These are phyloP conservation scores for Trichoderma atroviride DNA, from an alignment of 2,329 filamentous ascomycete species.

Conservation along the genomic window DNA sequence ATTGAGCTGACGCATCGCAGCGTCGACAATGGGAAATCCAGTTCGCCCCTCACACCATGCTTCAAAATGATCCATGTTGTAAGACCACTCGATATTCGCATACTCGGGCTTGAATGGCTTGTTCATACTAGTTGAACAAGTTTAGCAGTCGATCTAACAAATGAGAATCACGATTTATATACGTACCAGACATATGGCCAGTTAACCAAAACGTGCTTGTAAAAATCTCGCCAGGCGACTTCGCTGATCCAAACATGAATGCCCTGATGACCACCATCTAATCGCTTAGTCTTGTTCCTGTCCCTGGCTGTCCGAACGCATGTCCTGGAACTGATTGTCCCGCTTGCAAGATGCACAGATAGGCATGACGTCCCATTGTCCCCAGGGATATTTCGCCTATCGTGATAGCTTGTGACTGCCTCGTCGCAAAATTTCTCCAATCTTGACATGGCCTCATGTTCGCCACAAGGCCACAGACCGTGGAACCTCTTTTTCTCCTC, in stretches of 20 bases:
- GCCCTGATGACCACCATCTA: constrained; percentile 68
- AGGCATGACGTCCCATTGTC: constrained; percentile 66
- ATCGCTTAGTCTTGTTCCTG: constrained; percentile 62
- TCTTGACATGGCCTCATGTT: constrained; percentile 68
- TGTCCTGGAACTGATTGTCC: constrained; percentile 69
- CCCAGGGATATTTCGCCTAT: constrained; percentile 67
- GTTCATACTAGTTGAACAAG: constrained; percentile 49
- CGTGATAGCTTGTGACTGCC: constrained; percentile 63
- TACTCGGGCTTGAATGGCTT: constrained; percentile 78
- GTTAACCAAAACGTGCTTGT: constrained; percentile 79
- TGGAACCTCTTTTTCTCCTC: constrained; percentile 62
- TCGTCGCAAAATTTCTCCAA: constrained; percentile 69
- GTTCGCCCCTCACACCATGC: constrained; percentile 76
- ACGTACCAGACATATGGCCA: constrained; percentile 80
- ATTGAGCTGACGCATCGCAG: constrained; percentile 78
- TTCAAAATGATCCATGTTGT: constrained; percentile 67
- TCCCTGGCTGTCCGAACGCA: constrained; percentile 66
- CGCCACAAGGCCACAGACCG: constrained; percentile 72
- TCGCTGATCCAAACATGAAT: constrained; percentile 78
- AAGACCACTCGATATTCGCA: constrained; percentile 81
- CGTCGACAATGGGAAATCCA: constrained; percentile 82
- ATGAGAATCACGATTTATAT: not conserved
- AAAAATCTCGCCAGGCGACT: constrained; percentile 85
- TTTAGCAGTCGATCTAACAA: constrained; percentile 11
- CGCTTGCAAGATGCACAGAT: constrained; percentile 71